These are phyloP conservation scores for Kodamaea arcana DNA, from an alignment of 1,139 yeast species.

Conservation along the genomic window DNA sequence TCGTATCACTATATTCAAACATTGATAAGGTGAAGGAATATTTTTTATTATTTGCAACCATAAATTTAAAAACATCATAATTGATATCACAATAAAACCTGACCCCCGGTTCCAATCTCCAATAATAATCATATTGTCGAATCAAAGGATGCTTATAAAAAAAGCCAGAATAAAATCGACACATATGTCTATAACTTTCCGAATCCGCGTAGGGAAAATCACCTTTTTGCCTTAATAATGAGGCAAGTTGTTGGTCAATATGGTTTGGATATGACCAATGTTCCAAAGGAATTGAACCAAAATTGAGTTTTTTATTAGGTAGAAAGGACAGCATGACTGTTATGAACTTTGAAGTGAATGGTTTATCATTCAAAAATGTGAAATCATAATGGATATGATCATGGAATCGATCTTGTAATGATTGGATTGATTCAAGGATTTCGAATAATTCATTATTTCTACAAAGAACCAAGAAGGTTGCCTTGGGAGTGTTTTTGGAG, in stretches of 20 bases:
- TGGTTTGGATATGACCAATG: constrained; percentile 34
- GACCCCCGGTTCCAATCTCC: constrained; percentile 35
- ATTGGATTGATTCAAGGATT: constrained; percentile 16
- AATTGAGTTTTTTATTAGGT: constrained; percentile 21
- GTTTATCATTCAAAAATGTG: constrained; percentile 33
- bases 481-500: too few species aligned
- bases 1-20: constrained; percentile 32
- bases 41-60: constrained; percentile 19
- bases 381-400: constrained; percentile 26
- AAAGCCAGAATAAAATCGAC: constrained; percentile 33
- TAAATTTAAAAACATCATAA: constrained; percentile 26
- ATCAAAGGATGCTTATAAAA: constrained; percentile 31
- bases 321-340: constrained; percentile 18
- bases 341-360: constrained; percentile 25
- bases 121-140: constrained; percentile 28
- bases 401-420: constrained; percentile 18
- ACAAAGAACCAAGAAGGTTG: constrained; percentile 13
- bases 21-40: constrained; percentile 25
- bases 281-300: constrained; percentile 25
- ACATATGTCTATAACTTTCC: constrained; percentile 36
- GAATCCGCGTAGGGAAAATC: constrained; percentile 22
- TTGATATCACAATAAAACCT: constrained; percentile 23
- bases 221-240: constrained; percentile 6
- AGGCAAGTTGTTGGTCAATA: constrained; percentile 22
- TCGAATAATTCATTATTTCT: constrained; percentile 13